Evolutionary conservation across 2,329 filamentous ascomycete genomes (phyloP), one percentile per base, ranked within the genome.

Genomic region (Colletotrichum musicola): DNA sequence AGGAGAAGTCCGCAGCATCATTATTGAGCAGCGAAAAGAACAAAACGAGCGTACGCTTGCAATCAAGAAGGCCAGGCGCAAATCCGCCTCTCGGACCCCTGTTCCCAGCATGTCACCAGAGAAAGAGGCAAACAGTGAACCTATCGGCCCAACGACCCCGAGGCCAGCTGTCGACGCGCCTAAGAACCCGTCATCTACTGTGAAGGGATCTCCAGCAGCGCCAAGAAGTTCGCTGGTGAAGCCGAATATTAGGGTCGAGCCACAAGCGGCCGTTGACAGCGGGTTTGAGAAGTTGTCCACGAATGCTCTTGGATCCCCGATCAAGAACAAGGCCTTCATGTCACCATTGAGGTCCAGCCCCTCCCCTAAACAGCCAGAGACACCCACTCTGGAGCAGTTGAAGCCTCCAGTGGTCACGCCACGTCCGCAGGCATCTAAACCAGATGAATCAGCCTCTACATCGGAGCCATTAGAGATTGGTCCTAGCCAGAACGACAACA

Each of bases 21-120:
- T 97, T 0, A 85, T 93, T 58, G 71, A 80, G 0, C 82, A 95
- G 18, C 88, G 93, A 64, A 75, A 81, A 7, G 81, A 88, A 71
- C 91, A 92, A 64, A 75, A 81, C 6, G 81, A 88, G 71, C 91
- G 92, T 72, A 83, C 81, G 58, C 77, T 82, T 46, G 75, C 77
- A 16, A 79, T 81, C 38, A 81, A 77, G 58, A 79, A 80, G 42
- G 74, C 77, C 66, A 79, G 77, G 68, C 73, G 74, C 18, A 79
- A 76, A 58, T 70, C 68, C 3, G 77, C 77, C 49, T 75, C 73
- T 22, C 76, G 75, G 62, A 71, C 44, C 62, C 35, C 69, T 60
- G n/a, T 66, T 63, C 30, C 62, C 53, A 63, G 51, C 25, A 58
- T 61, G 35, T 53, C 62, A 50, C 35, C 51, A 10, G 44, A 47